Conservation (phyloP, 495 filamentous ascomycete species). For the Tuber umbilicatum region DNA sequence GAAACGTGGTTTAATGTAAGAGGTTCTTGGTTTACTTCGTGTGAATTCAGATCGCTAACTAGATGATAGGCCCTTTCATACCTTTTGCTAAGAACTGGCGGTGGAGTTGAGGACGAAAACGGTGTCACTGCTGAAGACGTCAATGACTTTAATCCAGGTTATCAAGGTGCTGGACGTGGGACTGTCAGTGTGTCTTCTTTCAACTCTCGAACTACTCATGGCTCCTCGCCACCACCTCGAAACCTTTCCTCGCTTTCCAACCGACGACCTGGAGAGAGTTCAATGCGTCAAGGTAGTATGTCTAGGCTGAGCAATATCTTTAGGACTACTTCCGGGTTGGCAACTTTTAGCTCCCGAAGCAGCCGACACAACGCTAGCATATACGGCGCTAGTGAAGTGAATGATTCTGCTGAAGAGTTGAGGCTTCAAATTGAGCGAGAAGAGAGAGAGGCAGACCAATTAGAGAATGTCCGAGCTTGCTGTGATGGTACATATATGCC, state of each 20-base stretch:
- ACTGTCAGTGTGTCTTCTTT: slow-evolving; percentile 75
- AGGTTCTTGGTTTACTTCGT: neutral
- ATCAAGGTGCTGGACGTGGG: slow-evolving; percentile 51
- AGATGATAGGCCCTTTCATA: slow-evolving; percentile 67
- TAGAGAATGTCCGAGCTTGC: slow-evolving; percentile 94
- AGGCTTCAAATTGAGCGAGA: slow-evolving; percentile 66
- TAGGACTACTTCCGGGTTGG: slow-evolving; percentile 34
- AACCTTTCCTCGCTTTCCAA: slow-evolving; percentile 39
- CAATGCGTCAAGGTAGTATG: slow-evolving; percentile 45
- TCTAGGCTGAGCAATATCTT: slow-evolving; percentile 45
- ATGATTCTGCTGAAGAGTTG: slow-evolving; percentile 74
- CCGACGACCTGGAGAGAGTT: slow-evolving; percentile 44
- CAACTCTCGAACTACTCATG: slow-evolving; percentile 63
- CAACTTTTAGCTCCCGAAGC: slow-evolving; percentile 46
- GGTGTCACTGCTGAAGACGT: slow-evolving; percentile 62
- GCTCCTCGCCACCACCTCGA: slow-evolving; percentile 48
- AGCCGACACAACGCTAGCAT: slow-evolving; percentile 50
- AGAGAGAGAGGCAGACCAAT: slow-evolving; percentile 63
- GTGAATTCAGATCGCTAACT: slow-evolving; percentile 9
- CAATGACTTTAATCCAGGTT: slow-evolving; percentile 78
- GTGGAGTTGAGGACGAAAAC: slow-evolving; percentile 50
- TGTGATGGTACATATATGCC: slow-evolving; percentile 71
- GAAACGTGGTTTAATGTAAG: slow-evolving; percentile 90
- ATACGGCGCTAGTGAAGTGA: slow-evolving; percentile 63
- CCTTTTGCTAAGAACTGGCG: slow-evolving; percentile 67